Conservation (phyloP, 768 basidiomycete genomes). For the Mycena haematopus region DNA sequence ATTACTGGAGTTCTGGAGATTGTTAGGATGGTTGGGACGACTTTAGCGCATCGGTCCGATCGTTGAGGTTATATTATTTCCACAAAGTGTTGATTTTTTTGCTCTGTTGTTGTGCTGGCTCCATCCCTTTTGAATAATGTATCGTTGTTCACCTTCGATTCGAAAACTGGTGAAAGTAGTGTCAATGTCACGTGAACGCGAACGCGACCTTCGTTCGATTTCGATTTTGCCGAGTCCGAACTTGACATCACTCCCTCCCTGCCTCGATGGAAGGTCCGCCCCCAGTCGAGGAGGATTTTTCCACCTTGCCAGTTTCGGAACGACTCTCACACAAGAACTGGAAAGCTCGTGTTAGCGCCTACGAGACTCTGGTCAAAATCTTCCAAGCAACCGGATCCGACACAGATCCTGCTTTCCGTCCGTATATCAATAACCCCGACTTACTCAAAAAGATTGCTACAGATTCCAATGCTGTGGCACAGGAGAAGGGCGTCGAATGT, state of each 20-base stretch:
- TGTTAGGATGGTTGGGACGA: constrained; percentile 63
- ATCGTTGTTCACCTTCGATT: not conserved
- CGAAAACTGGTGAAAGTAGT: too few species aligned
- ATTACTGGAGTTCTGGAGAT: constrained; percentile 61
- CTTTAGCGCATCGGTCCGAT: constrained; percentile 48
- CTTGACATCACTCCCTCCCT: not conserved
- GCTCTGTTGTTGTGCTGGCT: too few species aligned
- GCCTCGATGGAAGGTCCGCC: constrained; percentile 84
- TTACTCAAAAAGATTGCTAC: constrained; percentile 85
- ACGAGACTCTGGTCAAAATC: constrained; percentile 84
- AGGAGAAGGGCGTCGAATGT: constrained; percentile 96
- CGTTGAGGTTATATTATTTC: not conserved
- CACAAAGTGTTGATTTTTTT: not conserved
- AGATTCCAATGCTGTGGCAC: constrained; percentile 95
- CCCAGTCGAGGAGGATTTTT: constrained; percentile 94
- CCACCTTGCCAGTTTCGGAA: constrained; percentile 75
- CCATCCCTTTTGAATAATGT: not conserved
- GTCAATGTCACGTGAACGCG: not conserved
- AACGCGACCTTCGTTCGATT: not conserved
- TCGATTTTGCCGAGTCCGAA: not conserved
- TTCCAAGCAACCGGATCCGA: constrained; percentile 92
- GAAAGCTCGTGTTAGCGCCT: constrained; percentile 96
- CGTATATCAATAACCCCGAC: constrained; percentile 80
- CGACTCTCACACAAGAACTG: constrained; percentile 95
- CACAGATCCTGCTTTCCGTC: constrained; percentile 91